Base-by-base conservation (phyloP, 768 basidiomycete genomes). In the Phaeolepiota aurea region DNA sequence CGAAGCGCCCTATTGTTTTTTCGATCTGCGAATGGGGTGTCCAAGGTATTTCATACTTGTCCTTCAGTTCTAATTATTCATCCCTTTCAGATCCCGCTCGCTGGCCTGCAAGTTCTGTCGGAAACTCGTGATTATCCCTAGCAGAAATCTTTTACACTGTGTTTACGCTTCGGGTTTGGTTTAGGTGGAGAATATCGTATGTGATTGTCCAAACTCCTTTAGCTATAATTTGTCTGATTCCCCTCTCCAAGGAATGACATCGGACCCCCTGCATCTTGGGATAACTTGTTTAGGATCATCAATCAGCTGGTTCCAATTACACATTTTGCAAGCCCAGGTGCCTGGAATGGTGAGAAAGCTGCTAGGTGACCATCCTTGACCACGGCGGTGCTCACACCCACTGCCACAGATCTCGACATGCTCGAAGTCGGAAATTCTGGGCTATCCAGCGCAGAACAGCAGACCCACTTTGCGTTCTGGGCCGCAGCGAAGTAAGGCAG, bases 401-500 rank as follows among this genome's bases (percentile, higher is more conserved):
- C n/a, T 20, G 28, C 36, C 18, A 41, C 43, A 63, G 74, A 77
- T 50, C 57, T 76, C 15, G 74, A 76, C 49, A 54, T 76, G 58
- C 60, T 77, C 22, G 71, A 74, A 48, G 72, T 76, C 14, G 72
- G 74, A 4, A 74, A 75, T 43, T 35, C 50, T 3, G 69, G 67
- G 3, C 41, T 75, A 22, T 69, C 69, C 0, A 44, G 46, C 10
- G 57, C 53, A 2, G 69, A 73, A 37, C 68, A 69, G 39, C 61
- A 69, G 38, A 65, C 63, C 4, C 66, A 77, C 43, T 74, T 76
- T 33, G 65, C 67, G 1, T 69, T 76, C 37, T 77, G 74, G 73
- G 71, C 72, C 3, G 68, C 73, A 13, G 62, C 62, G 5, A 76
- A 76, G 64, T 67, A 31, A 20, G 52, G 31, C 9, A 30, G n/a